These are phyloP conservation scores for Triangularia verruculosa DNA, from an alignment of 2,329 filamentous ascomycete species.

Conservation along the genomic window DNA sequence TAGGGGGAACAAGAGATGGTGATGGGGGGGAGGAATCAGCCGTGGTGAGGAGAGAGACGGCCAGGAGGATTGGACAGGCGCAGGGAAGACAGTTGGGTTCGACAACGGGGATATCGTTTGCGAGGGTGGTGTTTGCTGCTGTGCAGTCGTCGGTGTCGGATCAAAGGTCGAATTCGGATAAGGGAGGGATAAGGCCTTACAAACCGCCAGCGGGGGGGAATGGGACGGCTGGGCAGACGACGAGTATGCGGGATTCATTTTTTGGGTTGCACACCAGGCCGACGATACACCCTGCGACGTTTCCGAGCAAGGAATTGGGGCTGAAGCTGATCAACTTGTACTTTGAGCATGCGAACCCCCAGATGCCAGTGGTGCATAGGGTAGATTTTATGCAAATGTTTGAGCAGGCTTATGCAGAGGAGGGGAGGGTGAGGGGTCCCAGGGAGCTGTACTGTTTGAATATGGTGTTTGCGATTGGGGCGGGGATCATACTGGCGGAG, in stretches of 20 bases:
- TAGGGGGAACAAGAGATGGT: background rate
- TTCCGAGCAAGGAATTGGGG: constrained; percentile 75
- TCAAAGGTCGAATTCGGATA: constrained; percentile 66
- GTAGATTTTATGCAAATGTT: constrained; percentile 88
- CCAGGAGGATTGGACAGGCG: background rate
- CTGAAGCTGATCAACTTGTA: constrained; percentile 74
- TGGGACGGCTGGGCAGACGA: constrained; percentile 58
- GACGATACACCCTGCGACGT: constrained; percentile 78
- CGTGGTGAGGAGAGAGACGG: background rate
- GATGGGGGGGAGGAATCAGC: background rate
- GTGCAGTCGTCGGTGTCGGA: constrained; percentile 70
- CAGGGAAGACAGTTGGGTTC: constrained; percentile 67
- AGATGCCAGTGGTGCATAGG: constrained; percentile 88
- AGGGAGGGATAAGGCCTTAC: constrained; percentile 57
- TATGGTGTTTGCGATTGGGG: constrained; percentile 95
- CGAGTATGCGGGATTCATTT: constrained; percentile 91
- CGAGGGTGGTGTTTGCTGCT: constrained; percentile 87
- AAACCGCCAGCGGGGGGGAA: constrained; percentile 46
- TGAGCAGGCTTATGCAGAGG: constrained; percentile 71
- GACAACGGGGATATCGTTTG: constrained; percentile 89
- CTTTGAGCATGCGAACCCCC: constrained; percentile 94
- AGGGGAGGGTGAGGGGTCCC: constrained; percentile 64
- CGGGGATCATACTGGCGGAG: constrained; percentile 81
- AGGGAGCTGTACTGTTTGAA: constrained; percentile 91
- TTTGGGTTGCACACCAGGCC: constrained; percentile 93